Base-by-base conservation (phyloP, 495 filamentous ascomycete genomes). In the Pyrenula massariospora region DNA sequence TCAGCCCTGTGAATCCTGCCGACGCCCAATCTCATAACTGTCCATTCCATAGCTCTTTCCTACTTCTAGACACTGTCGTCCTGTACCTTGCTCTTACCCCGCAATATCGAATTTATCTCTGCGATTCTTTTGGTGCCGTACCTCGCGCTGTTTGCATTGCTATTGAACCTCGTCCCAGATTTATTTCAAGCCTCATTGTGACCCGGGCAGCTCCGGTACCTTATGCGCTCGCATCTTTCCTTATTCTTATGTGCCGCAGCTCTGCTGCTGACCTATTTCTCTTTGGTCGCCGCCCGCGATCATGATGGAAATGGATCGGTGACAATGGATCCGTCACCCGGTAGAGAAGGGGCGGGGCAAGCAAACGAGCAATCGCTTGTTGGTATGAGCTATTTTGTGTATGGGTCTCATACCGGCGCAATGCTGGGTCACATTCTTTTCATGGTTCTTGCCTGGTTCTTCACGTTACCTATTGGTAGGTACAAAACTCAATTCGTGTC, bases 391-490 rank as follows among this genome's bases (percentile, higher is more conserved):
- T 98, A 96, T 72, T 95, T 93, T 65, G 75, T 80, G 3, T 81
- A 87, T 59, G 68, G 75, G 2, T 83, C 87, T 36, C 78, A 89
- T 62, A 75, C 75, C 25, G 75, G 77, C 5, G 71, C 84, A 54
- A 86, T 98, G 63, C 73, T 86, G 51, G 82, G 77, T 25, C 93
- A 98, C 65, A 89, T 95, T 50, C 73, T 68, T 2, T 71, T 95
- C 48, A 94, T 95, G 88, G 72, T 84, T 15, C 31, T 88, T 19
- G 82, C 77, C 12, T 98, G 93, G 93, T 77, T 90, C 52, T 81
- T 96, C 52, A 63, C 95, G 54, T 77, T 98, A 53, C 92, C 93
- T 25, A 70, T 85, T 63, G 84, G 91, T 94, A 75, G 68, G 84
- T 68, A 31, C 25, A 42, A 50, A 47, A 57, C 50, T 62, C 52